phyloP scores from a whole-genome alignment of 2,329 filamentous ascomycete species.

The Phialocephala subalpina region DNA sequence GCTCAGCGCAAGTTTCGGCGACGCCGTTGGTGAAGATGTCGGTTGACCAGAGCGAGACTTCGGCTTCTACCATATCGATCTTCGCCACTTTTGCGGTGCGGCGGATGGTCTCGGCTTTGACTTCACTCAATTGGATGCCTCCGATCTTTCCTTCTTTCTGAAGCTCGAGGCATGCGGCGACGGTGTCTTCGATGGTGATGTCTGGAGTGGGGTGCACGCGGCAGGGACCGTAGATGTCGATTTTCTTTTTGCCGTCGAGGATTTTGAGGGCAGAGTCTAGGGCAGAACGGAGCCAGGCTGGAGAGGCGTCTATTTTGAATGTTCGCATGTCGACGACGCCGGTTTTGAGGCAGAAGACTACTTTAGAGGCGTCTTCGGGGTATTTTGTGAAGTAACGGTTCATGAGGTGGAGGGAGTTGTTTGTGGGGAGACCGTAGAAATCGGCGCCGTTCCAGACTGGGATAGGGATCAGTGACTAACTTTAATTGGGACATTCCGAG shows the following conservation, averaged over 20 bases:
- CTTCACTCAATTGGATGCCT: constrained; percentile 51
- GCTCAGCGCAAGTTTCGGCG: constrained; percentile 59
- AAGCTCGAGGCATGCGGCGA: constrained; percentile 40
- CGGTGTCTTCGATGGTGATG: constrained; percentile 47
- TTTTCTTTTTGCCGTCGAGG: constrained; percentile 53
- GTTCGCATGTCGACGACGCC: constrained; percentile 47
- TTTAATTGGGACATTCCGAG: neutral
- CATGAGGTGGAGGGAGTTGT: constrained; percentile 66
- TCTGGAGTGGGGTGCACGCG: constrained; percentile 54
- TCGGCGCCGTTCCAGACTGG: constrained; percentile 67
- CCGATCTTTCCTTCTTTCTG: constrained; percentile 51
- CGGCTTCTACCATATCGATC: constrained; percentile 53
- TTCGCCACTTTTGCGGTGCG: constrained; percentile 45
- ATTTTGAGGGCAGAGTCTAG: constrained; percentile 61
- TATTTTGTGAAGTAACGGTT: constrained; percentile 68
- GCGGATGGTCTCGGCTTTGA: constrained; percentile 50
- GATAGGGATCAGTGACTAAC: neutral
- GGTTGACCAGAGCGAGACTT: constrained; percentile 50
- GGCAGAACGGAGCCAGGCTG: constrained; percentile 59
- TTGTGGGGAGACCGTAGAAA: constrained; percentile 67
- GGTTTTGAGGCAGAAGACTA: constrained; percentile 70
- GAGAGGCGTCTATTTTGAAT: constrained; percentile 55
- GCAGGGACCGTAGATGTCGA: constrained; percentile 61
- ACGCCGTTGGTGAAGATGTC: constrained; percentile 47
- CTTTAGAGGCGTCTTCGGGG: constrained; percentile 67